Conservation (phyloP, 2,329 filamentous ascomycete genomes). For the Penicillium palitans region DNA sequence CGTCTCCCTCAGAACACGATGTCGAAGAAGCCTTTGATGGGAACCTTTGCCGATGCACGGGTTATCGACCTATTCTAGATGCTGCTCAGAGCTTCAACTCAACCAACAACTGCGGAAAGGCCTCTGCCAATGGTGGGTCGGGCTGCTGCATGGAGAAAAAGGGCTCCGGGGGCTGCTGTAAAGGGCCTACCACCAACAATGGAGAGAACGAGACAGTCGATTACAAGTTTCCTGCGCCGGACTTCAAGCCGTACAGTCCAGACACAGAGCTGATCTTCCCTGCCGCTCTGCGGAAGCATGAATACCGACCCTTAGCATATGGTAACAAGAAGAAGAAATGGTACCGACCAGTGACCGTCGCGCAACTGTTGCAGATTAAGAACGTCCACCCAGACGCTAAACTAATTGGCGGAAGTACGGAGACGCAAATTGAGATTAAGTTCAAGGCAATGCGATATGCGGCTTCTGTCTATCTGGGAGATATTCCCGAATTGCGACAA, state of each 20-base stretch:
- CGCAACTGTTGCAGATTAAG: slow-evolving; percentile 91
- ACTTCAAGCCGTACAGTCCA: slow-evolving; percentile 90
- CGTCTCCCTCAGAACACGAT: slow-evolving; percentile 73
- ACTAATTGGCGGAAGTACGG: slow-evolving; percentile 91
- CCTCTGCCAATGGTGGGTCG: slow-evolving; percentile 58
- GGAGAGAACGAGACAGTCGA: slow-evolving; percentile 30
- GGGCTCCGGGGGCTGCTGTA: slow-evolving; percentile 65
- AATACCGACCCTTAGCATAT: slow-evolving; percentile 78
- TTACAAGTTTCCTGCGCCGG: slow-evolving; percentile 75
- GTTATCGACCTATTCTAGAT: slow-evolving; percentile 90
- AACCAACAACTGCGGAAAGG: slow-evolving; percentile 58
- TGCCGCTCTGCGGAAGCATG: slow-evolving; percentile 76
- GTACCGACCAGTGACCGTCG: slow-evolving; percentile 83
- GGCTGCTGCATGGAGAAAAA: slow-evolving; percentile 75
- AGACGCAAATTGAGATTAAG: slow-evolving; percentile 97
- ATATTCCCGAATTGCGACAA: slow-evolving; percentile 84
- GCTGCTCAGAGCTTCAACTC: slow-evolving; percentile 79
- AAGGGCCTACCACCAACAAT: slow-evolving; percentile 51
- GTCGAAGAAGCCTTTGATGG: slow-evolving; percentile 97
- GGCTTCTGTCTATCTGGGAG: slow-evolving; percentile 86
- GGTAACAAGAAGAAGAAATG: slow-evolving; percentile 94
- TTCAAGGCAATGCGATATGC: slow-evolving; percentile 94
- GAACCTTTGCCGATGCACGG: slow-evolving; percentile 92
- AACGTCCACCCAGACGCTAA: slow-evolving; percentile 80
- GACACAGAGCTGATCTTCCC: slow-evolving; percentile 96